Percentiles rank a stretch among this genome's conserved stretches.
Evolutionary conservation across 2,329 filamentous ascomycete species (phyloP).

Genomic region (Cercospora beticola): DNA sequence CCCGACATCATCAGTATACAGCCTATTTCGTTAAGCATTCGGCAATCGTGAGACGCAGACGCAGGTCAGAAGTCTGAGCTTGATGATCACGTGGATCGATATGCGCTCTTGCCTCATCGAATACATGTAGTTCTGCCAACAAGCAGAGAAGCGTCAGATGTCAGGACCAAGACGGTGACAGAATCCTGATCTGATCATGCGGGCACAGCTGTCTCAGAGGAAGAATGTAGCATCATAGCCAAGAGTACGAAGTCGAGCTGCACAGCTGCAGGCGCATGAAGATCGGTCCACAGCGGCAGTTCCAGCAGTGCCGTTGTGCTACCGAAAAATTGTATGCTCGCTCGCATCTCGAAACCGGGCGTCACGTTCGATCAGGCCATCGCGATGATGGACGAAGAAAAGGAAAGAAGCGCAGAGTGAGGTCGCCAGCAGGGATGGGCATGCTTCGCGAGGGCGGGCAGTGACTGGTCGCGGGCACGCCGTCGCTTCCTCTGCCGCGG

Average conservation of each 20-base stretch:
- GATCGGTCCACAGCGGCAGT: neutral
- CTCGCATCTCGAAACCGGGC: neutral
- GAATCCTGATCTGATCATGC: neutral
- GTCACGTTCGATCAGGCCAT: neutral
- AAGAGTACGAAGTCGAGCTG: neutral
- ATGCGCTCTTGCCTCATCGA: neutral
- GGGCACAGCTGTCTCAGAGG: neutral
- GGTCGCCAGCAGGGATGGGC: constrained; percentile 9
- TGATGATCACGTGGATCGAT: neutral
- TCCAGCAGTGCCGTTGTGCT: neutral
- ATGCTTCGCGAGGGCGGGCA: neutral
- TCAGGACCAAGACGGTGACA: neutral
- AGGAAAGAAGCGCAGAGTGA: constrained; percentile 12
- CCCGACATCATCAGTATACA: neutral
- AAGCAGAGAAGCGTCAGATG: neutral
- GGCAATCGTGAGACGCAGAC: neutral
- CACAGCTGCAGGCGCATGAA: neutral
- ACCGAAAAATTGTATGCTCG: neutral
- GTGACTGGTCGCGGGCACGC: neutral
- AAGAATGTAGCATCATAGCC: neutral
- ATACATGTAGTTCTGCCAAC: neutral
- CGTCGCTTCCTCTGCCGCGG: constrained; percentile 3
- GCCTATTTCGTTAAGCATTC: neutral
- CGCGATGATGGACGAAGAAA: neutral
- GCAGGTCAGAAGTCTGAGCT: neutral